Base-by-base conservation (phyloP, 1,284 basidiomycete species). In the Tylopilus orsonianus region DNA sequence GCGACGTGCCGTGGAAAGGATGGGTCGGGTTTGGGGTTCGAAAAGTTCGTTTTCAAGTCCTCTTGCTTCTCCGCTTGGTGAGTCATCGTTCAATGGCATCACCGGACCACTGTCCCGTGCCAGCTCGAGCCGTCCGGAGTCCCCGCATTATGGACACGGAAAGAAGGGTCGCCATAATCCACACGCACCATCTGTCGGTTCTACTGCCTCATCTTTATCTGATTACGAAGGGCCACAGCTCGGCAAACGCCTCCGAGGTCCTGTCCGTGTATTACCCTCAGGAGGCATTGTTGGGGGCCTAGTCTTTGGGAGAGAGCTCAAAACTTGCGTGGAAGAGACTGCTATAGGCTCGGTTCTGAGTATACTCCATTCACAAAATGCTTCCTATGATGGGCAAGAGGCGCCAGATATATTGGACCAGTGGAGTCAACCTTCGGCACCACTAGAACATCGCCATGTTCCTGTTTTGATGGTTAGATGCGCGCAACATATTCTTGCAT, bases 381-480 rank as follows among this genome's bases (percentile, higher is more conserved):
- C 57, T 42, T 59, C 65, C 2, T 34, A 34, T 9, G 50, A 56
- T 41, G 50, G 41, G 48, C 53, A 47, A 51, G 57, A 55, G 54
- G 57, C 52, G 52, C 49, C 33, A 37, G 29, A 44, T 20, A 46
- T 38, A 41, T 45, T 32, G 35, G 43, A 40, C 44, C 53, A 57
- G 50, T 45, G 60, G 50, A 53, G 64, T 46, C 40, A 64, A 43
- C 59, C 61, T 55, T 48, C 64, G 47, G 47, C 50, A 44, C 70
- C 66, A 32, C 54, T 88, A 54, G 82, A 85, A 59, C 67, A 71
- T 39, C 75, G 86, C 40, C 64, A 71, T 57, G 58, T 93, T 40
- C 87, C 90, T 38, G 87, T 85, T 1, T 70, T 93, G 35, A 83
- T 89, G 19, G 80, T 85, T 40, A 73, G 90, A 45, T 92, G 88